A percentile compares a stretch with the other conserved stretches of the same genome.
These are phyloP conservation scores for Tuber brumale DNA, from an alignment of 495 filamentous ascomycete species.

Conservation along the genomic window DNA sequence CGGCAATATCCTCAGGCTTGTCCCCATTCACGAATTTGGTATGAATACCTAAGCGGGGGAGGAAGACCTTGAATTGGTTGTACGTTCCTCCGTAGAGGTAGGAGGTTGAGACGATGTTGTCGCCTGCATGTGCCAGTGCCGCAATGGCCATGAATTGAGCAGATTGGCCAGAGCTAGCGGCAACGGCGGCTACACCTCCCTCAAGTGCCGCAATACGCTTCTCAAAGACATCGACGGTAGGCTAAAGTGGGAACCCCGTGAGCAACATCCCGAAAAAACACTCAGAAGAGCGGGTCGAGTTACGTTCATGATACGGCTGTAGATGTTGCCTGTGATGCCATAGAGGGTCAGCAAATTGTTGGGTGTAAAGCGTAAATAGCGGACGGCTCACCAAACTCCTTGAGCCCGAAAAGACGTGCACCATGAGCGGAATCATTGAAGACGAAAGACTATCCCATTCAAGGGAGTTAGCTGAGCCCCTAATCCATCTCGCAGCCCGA, in stretches of 20 bases:
- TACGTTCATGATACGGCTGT: slow-evolving; percentile 93
- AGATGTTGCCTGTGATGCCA: slow-evolving; percentile 64
- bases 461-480: slow-evolving; percentile 6
- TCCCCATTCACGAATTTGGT: slow-evolving; percentile 90
- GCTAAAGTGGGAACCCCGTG: slow-evolving; percentile 47
- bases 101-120: slow-evolving; percentile 90
- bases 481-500: not conserved
- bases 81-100: slow-evolving; percentile 97
- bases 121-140: slow-evolving; percentile 72
- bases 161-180: slow-evolving; percentile 81
- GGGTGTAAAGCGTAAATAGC: not conserved
- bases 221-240: slow-evolving; percentile 95
- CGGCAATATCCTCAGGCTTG: slow-evolving; percentile 71
- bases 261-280: not conserved
- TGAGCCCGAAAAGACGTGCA: slow-evolving; percentile 91
- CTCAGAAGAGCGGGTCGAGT: slow-evolving; percentile 19
- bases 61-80: slow-evolving; percentile 92
- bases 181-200: slow-evolving; percentile 85
- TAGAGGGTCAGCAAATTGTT: not conserved
- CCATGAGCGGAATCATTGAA: slow-evolving; percentile 98
- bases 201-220: slow-evolving; percentile 95
- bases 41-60: slow-evolving; percentile 76
- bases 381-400: slow-evolving; percentile 63
- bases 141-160: slow-evolving; percentile 92
- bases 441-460: slow-evolving; percentile 60